Conservation (phyloP, 148 eudicot genomes). For the Rhododendron vialii region DNA sequence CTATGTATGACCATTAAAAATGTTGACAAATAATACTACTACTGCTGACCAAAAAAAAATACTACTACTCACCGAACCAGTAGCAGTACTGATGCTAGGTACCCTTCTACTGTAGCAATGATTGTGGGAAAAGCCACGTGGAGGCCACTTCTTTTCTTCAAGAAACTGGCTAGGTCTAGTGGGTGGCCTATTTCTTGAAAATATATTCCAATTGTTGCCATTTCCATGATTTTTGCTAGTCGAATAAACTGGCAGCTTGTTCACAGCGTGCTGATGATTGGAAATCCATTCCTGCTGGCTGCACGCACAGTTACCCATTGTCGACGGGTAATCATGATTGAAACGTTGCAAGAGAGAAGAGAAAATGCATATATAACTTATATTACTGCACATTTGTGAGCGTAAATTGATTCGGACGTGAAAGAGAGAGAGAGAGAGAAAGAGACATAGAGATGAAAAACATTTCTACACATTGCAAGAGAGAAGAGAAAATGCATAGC, state of each 20-base stretch:
- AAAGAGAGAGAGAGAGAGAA: too few species aligned
- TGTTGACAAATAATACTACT: neutral
- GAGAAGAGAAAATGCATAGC: neutral
- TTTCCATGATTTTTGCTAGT: neutral
- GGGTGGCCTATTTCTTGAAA: conserved; percentile 9
- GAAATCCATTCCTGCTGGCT: conserved; percentile 19
- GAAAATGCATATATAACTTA: neutral
- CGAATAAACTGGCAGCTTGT: neutral
- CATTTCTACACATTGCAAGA: neutral
- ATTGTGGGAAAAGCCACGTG: conserved; percentile 7
- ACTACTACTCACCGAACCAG: conserved; percentile 3
- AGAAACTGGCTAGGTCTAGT: conserved; percentile 25
- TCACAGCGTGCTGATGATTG: conserved; percentile 7
- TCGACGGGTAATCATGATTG: neutral
- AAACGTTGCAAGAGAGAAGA: neutral
- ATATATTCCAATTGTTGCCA: conserved; percentile 5
- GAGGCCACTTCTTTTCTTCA: conserved; percentile 46
- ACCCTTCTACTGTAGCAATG: conserved; percentile 16
- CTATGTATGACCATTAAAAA: neutral
- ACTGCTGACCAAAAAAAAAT: too few species aligned
- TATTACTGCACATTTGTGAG: neutral
- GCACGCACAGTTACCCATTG: neutral
- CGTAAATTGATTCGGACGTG: neutral
- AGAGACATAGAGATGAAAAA: too few species aligned
- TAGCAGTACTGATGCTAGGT: neutral